Evolutionary conservation across 2,329 filamentous ascomycete species (phyloP), one percentile per base, ranked within the genome.

Genomic region (Rutstroemia sp.): DNA sequence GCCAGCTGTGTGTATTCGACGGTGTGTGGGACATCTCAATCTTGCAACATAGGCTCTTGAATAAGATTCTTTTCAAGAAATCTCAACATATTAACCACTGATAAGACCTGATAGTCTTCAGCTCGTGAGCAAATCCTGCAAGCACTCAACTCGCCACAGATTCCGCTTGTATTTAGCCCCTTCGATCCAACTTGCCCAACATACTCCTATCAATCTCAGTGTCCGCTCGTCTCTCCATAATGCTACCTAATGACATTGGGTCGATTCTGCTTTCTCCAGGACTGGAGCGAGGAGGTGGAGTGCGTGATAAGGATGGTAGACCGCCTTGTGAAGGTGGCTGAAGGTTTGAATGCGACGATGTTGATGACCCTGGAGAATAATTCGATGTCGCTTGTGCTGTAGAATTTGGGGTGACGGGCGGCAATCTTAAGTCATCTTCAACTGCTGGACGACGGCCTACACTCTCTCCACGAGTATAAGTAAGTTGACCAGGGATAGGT

Each of bases 201-300:
- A 70, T 70, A 45, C 58, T 63, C 50, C 64, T 59, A 54, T 70
- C 68, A 46, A 69, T 65, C 48, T 67, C 67, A 4, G 60, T 62
- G 50, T 68, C 64, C n/a, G 63, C 64, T 58, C 64, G 54, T 44
- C 62, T 62, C 49, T 67, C 67, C 65, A 70, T 67, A 39, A 69
- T 68, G 47, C 61, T 69, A 8, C 65, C 64, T 12, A 70, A 54
- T 44, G 63, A 63, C 68, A 70, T 70, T 2, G 67, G 68, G 63
- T 70, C 67, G 12, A 58, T 30, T 48, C 67, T 56, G 7, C 57
- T 58, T 25, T 64, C 65, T 17, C 64, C 63, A 12, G 64, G 64
- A 56, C 65, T 69, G 17, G 63, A 60, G 8, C 67, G 60, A 25
- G 68, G 66, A 19, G 68, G 68, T 21, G 67, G 67, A 23, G 65